Evolutionary conservation across 2,329 filamentous ascomycete species (phyloP), one percentile per base, ranked within the genome.

Genomic region (Trichoderma atrobrunneum): DNA sequence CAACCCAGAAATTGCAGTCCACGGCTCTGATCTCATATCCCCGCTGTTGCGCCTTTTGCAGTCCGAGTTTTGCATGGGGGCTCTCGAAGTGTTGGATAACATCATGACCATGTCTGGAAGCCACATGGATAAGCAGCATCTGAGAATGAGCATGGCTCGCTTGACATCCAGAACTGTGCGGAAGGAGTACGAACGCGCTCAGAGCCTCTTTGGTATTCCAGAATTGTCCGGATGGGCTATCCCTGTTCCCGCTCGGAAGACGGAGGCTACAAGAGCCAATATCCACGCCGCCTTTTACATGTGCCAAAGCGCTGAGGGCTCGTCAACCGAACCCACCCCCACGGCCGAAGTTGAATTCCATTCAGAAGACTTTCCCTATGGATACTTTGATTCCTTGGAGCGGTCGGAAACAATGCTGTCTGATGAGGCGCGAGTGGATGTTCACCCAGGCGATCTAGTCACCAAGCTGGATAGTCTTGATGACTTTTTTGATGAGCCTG

Each of bases 111-210:
- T 98, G 85, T 94, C 94, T 0, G 93, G 93, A 5, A 94, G 93
- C 36, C 92, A 95, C 1, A 94, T 97, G 87, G 96, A 98, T 81
- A 94, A 93, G 77, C 94, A 98, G 77, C 94, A 98, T 78, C 84
- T 99, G 72, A 90, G 96, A 51, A 99, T 99, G 97, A 98, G 95
- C 81, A 98, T 99, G 94, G 95, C 94, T 6, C 92, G 93, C 14
- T 91, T 93, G 1, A 94, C 94, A 3, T 96, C 94, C 0, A 92
- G 93, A 76, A 90, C 92, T 0, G 92, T 96, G 64, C 91, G 93
- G 63, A 98, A 98, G 79, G 95, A 98, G 81, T 98, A 97, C 77
- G 95, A 97, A 79, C 91, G 93, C 26, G 97, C 94, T 0, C 93
- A 97, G 80, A 98, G 94, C 78, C 84, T 99, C 39, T 99, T 98